These are phyloP conservation scores for Colletotrichum lini DNA, from an alignment of 2,329 filamentous ascomycete species.

Conservation along the genomic window DNA sequence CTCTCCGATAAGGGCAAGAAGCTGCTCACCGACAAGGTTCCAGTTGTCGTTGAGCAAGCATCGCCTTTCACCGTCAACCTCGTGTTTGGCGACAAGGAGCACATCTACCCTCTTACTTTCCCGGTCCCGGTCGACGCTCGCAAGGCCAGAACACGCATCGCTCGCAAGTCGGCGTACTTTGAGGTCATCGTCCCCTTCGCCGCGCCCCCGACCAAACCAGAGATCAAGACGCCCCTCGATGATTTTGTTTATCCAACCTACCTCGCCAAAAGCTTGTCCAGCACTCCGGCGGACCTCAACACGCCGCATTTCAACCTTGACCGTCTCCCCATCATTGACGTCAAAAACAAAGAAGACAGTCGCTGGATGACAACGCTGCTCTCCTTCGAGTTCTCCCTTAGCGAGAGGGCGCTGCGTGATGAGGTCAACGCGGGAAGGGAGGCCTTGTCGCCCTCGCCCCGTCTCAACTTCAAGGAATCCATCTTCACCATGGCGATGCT, in stretches of 20 bases:
- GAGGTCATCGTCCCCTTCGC: slow-evolving; percentile 58
- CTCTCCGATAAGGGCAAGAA: slow-evolving; percentile 51
- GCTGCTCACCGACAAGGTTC: slow-evolving; percentile 55
- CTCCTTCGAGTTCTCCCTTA: slow-evolving; percentile 58
- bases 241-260: slow-evolving; percentile 56
- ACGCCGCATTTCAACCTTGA: slow-evolving; percentile 61
- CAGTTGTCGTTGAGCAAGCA: slow-evolving; percentile 55
- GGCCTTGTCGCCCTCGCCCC: slow-evolving; percentile 49
- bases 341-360: slow-evolving; percentile 52
- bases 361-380: slow-evolving; percentile 58
- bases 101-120: slow-evolving; percentile 55
- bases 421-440: slow-evolving; percentile 41
- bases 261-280: slow-evolving; percentile 45
- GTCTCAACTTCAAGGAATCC: slow-evolving; percentile 64
- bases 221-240: slow-evolving; percentile 41
- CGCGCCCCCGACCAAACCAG: slow-evolving; percentile 43
- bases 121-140: slow-evolving; percentile 56
- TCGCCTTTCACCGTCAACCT: slow-evolving; percentile 59
- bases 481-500: slow-evolving; percentile 64
- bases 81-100: slow-evolving; percentile 52
- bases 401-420: slow-evolving; percentile 57
- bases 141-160: slow-evolving; percentile 56
- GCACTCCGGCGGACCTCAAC: slow-evolving; percentile 56
- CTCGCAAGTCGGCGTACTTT: slow-evolving; percentile 60
- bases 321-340: slow-evolving; percentile 58